Base-by-base conservation (phyloP, 371 early-diverging fungal species). In the Circinella minor region DNA sequence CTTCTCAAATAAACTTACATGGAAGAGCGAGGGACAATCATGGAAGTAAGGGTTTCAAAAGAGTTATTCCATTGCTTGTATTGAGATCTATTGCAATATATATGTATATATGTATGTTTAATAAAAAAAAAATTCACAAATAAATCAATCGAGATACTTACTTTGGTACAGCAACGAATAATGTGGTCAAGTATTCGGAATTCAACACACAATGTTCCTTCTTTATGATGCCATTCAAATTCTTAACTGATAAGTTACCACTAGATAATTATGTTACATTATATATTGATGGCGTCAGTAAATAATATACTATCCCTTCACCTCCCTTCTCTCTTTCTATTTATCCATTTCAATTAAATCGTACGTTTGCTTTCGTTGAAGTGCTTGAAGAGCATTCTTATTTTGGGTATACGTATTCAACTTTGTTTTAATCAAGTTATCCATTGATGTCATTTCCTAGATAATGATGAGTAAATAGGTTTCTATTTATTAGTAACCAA, bases 1-100 rank as follows among this genome's bases (percentile, higher is more conserved):
- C 27, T 27, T 27, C 27, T 11, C 36, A 51, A 4, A 18, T 36
- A 14, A n/a, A 75, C 90, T 76, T 89, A 95, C 94, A 85, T 78
- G 65, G 94, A 87, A 1, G 98, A 97, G 37, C 99, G 90, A 36
- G 99, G 99, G 15, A 98, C 98, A 17, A 98, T 94, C 95, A 95
- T 95, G 54, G 89, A 88, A 3, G 95, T 89, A 66, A 98, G 74
- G 0, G 89, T 89, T 79, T 98, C 99, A 79, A 98, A 98, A 46
- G 75, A 81, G 77, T 84, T 84, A 14, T 81, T 67, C 96, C 96
- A 98, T 9, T 93, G 93, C 74, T 91, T 92, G 68, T 89, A 86
- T 36, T 84, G 76, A 3, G 75, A 73, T 72, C 93, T 93, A 36
- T 17, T 47, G 1, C 11, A 47, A 9, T 47, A 15, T 47, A 15